Evolutionary conservation across 2,329 filamentous ascomycete species (phyloP).

Genomic region (Trichophyton simii): DNA sequence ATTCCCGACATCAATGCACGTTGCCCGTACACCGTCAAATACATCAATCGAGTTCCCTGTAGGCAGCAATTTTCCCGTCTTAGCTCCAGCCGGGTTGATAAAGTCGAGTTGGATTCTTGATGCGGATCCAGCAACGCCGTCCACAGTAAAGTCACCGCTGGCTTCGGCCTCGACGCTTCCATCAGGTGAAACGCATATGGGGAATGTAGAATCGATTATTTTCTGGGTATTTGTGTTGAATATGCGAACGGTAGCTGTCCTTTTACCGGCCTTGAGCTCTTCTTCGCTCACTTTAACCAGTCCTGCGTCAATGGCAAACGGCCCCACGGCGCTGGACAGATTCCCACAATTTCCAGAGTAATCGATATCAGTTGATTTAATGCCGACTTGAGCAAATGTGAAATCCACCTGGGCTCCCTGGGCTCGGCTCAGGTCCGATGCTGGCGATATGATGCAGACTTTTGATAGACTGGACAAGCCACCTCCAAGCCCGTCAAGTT

Average conservation of each 20-base stretch:
- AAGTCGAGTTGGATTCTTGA: conserved; percentile 50
- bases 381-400: conserved; percentile 58
- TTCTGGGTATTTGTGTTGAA: conserved; percentile 62
- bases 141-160: conserved; percentile 47
- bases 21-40: conserved; percentile 40
- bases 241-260: conserved; percentile 42
- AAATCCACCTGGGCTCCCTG: conserved; percentile 50
- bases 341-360: conserved; percentile 64
- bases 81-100: conserved; percentile 49
- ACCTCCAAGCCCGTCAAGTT: conserved; percentile 60
- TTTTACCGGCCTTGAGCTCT: not conserved
- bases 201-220: conserved; percentile 47
- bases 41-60: conserved; percentile 45
- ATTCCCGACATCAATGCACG: conserved; percentile 52
- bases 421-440: conserved; percentile 23
- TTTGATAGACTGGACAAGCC: conserved; percentile 59
- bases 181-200: conserved; percentile 22
- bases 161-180: conserved; percentile 37
- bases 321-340: conserved; percentile 55
- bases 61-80: conserved; percentile 49
- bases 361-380: conserved; percentile 50
- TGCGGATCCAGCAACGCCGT: conserved; percentile 49
- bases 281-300: conserved; percentile 28
- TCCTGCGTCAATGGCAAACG: conserved; percentile 48
- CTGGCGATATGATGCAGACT: conserved; percentile 51